Evolutionary conservation across 129 eudicot genomes (phyloP), one percentile per base, ranked within the genome.

Genomic region (Helianthus tuberosus): DNA sequence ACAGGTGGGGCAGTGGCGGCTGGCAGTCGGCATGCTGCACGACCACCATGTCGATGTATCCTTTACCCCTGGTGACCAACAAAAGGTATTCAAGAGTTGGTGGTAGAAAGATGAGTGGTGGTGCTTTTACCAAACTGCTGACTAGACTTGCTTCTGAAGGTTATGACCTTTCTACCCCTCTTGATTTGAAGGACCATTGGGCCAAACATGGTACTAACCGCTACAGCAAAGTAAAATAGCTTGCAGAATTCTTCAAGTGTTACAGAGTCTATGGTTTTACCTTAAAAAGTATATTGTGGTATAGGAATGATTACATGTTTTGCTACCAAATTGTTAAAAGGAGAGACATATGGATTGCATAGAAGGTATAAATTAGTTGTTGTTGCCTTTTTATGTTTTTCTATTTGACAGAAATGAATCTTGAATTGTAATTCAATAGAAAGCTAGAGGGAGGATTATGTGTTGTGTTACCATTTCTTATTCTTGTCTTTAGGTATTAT

Each of bases 1-100:
- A 91, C 51, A 91, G 89, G 82, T 87, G 93, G 91, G 97, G 97
- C 35, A 83, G 58, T 11, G 96, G 90, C 16, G 90, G 96, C 36
- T 89, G 96, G 96, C 93, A 87, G 64, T 90, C 93, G 13, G 87
- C 96, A 15, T 85, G 96, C 74, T 90, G 96, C 74, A 90, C 92
- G 0, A 89, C 88, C 63, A 80, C 88, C 64, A 77, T 86, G 77
- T 87, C 92, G 51, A 78, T 84, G 86, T 86, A 86, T 32, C 96
- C 92, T 59, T 76, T 89, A 52, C 90, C 96, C 23, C 82, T 72
- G 68, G 82, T 80, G 58, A 69, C 89, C 5, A 82, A 82, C 57
- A 86, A 86, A 51, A 84, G 86, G 12, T 81, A 86, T 73, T 79
- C 96, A 11, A 71, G 90, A 52, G 84, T 82, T 39, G 85, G 92